Percentiles rank a stretch among this genome's conserved stretches.
Conservation (phyloP, 1,284 basidiomycete species). For the Limonomyces culmigenus region DNA sequence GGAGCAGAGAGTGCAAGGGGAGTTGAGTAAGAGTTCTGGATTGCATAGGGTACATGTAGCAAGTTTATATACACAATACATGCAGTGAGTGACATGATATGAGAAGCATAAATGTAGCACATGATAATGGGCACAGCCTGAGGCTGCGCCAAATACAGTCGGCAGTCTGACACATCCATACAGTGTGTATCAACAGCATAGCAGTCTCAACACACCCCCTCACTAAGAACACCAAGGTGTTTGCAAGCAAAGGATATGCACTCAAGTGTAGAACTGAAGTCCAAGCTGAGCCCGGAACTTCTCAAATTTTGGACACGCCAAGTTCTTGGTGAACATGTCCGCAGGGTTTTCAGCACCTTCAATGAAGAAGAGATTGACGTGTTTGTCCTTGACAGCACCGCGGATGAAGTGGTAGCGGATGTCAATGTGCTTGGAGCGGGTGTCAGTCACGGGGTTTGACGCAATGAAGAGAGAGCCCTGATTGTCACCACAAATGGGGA, state of each 20-base stretch:
- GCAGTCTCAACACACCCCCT: background rate
- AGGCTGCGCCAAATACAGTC: too few species aligned
- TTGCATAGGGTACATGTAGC: too few species aligned
- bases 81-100: too few species aligned
- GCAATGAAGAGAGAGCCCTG: conserved; percentile 17
- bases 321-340: conserved; percentile 5
- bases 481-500: conserved; percentile 17
- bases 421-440: conserved; percentile 23
- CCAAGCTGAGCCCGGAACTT: conserved; percentile 2
- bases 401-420: conserved; percentile 19
- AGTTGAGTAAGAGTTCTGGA: too few species aligned
- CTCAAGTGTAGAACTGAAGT: background rate
- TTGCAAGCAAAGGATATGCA: background rate
- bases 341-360: conserved; percentile 2
- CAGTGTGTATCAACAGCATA: background rate
- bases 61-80: too few species aligned
- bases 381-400: conserved; percentile 11
- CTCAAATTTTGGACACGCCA: conserved; percentile 2
- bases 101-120: too few species aligned
- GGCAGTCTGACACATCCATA: background rate
- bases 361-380: conserved; percentile 3
- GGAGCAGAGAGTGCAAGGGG: too few species aligned
- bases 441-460: conserved; percentile 13
- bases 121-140: too few species aligned
- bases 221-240: background rate